Base-by-base conservation (phyloP, 257 asterid species). In the Linaria vulgaris region DNA sequence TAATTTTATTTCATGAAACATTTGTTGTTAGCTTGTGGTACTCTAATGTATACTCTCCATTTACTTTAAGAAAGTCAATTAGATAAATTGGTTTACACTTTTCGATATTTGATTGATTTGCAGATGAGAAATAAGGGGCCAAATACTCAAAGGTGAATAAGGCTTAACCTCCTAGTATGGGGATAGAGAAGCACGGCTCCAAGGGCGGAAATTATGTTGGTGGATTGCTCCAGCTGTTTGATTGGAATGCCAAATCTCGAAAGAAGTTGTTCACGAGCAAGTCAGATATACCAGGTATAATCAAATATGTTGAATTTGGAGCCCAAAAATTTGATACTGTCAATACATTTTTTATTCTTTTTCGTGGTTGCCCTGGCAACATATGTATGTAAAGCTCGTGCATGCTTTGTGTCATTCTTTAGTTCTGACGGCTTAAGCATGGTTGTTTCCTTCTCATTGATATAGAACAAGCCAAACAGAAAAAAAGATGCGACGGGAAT, bases 221-320 rank as follows among this genome's bases (percentile, higher is more conserved):
- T 57, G 95, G 96, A 20, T 79, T 91, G 79, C 84, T 88, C 23
- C 96, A 88, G 79, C 79, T 88, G 70, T 91, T 91, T 59, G 96
- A 88, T 74, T 91, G 98, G 98, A 88, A 86, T 63, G 86, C 86
- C 15, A 88, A 86, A 75, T 88, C 98, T 41, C 83, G 91, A 19
- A 91, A 88, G 82, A 91, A 91, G 70, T 67, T 86, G 80, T 85
- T 88, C 69, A 72, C 87, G 6, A 85, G 78, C 90, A 86, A 88
- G 72, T 80, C 89, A 34, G 83, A 82, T 56, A 13, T 70, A 69
- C 85, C 95, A 21, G 96, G 96, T 91, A 77, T 21, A 45, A 12
- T 16, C 20, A 20, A 51, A 60, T 27, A 9, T 20, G 10, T 51
- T 12, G 43, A 24, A 56, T 31, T 65, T 44, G 2, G 9, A 15